Evolutionary conservation across 2,329 filamentous ascomycete genomes (phyloP), one percentile per base, ranked within the genome.

Genomic region (Aspergillus arachidicola): DNA sequence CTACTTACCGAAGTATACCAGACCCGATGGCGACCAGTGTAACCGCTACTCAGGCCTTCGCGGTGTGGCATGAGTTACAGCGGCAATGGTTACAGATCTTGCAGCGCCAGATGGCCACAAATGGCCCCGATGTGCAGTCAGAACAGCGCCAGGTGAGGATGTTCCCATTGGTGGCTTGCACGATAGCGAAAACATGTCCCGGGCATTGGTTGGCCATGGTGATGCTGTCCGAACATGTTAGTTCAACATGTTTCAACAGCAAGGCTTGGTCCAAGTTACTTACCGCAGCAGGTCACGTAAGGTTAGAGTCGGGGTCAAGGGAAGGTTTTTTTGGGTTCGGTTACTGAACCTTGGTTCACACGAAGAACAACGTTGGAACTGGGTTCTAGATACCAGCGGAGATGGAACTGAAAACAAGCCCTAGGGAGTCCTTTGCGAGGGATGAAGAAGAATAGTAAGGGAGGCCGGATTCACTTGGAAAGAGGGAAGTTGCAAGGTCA

Each of bases 131-230:
- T 67, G 78, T 79, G 71, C 78, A 80, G 66, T 78, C 75, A 5
- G 76, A 79, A 67, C 78, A 80, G n/a, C 76, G 74, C 78, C 78
- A 80, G 57, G 76, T 77, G 59, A 80, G 69, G 63, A 80, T 79
- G 59, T 78, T 80, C 51, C 78, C 78, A 64, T 80, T 79, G 53
- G 75, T 76, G 12, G 75, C 72, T 65, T 80, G 78, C 41, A 79
- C 69, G 59, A 80, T 78, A 59, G 71, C 73, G 61, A 79, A 79
- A 41, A 70, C 64, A 61, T 80, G 78, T 57, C 75, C 75, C 57
- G 75, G 77, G 61, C 75, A 79, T 59, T 78, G 76, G 66, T 78
- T 79, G 61, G 76, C 77, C 76, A 79, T 79, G 58, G 32, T 70
- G 63, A 53, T 41, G 57, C 57, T 66, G 58, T 63, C 30, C 38